Conservation (phyloP, 805 yeast species). For the Nakazawaea holstii region DNA sequence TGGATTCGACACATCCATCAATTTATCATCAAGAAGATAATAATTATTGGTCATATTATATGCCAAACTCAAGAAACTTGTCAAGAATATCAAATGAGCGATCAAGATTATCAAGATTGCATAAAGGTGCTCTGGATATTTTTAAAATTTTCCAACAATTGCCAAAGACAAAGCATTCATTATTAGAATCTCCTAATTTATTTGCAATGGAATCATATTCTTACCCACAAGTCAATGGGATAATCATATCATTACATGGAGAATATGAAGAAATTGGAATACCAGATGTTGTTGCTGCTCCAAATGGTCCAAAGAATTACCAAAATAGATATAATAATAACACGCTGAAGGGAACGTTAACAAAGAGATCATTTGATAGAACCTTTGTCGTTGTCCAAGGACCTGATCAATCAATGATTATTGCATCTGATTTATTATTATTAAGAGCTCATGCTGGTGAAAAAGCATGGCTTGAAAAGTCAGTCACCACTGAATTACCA, state of each 20-base stretch:
- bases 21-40: constrained; percentile 1
- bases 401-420: constrained; percentile 62
- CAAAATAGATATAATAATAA: constrained; percentile 23
- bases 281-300: constrained; percentile 33
- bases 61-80: constrained; percentile 73
- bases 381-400: constrained; percentile 70
- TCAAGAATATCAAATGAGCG: constrained; percentile 52
- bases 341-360: constrained; percentile 29
- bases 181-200: constrained; percentile 54
- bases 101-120: constrained; percentile 53
- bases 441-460: constrained; percentile 55
- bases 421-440: constrained; percentile 79
- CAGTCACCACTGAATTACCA: constrained; percentile 8
- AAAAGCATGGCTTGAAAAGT: constrained; percentile 45
- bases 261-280: constrained; percentile 63
- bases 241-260: constrained; percentile 80
- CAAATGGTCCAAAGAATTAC: constrained; percentile 3
- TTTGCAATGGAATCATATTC: constrained; percentile 79
- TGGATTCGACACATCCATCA: constrained; percentile 52
- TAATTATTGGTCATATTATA: constrained; percentile 56
- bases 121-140: constrained; percentile 66
- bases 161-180: constrained; percentile 75
- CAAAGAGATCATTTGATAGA: constrained; percentile 80
- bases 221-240: constrained; percentile 66
- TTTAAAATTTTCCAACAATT: constrained; percentile 53